Conservation (phyloP, 148 eudicot genomes). For the Arbutus unedo region DNA sequence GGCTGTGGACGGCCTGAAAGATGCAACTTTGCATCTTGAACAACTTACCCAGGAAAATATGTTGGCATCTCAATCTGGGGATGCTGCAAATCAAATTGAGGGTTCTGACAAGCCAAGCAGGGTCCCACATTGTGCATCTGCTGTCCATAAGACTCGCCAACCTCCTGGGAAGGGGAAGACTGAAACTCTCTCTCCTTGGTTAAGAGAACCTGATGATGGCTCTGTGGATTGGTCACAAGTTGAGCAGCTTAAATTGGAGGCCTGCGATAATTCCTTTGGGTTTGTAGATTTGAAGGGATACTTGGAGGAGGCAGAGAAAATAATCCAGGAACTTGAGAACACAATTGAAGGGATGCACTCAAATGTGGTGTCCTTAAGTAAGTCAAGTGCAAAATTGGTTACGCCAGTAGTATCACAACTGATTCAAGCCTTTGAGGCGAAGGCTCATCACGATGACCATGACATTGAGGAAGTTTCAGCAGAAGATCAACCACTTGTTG, state of each 20-base stretch:
- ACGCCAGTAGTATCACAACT: conserved; percentile 66
- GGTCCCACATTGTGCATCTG: conserved; percentile 18
- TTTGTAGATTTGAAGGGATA: conserved; percentile 39
- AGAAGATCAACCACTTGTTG: conserved; percentile 37
- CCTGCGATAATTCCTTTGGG: conserved; percentile 32
- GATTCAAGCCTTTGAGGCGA: conserved; percentile 90
- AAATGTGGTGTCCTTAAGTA: conserved; percentile 40
- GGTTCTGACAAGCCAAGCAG: conserved; percentile 12
- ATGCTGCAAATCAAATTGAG: conserved; percentile 25
- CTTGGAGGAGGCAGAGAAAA: conserved; percentile 50
- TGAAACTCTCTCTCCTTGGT: conserved; percentile 10
- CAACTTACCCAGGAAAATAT: conserved; percentile 58
- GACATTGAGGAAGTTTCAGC: conserved; percentile 35
- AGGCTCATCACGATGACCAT: conserved; percentile 43
- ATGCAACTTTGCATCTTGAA: conserved; percentile 48
- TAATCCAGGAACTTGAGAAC: conserved; percentile 52
- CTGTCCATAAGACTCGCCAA: conserved; percentile 19
- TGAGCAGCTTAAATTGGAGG: conserved; percentile 29
- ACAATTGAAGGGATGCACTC: conserved; percentile 59
- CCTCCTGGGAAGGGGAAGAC: conserved; percentile 16
- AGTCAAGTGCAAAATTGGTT: conserved; percentile 38
- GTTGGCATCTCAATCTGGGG: conserved; percentile 28
- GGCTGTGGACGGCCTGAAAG: conserved; percentile 52
- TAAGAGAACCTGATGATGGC: conserved; percentile 17
- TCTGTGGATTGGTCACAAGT: conserved; percentile 12